Evolutionary conservation across 805 yeast genomes (phyloP).

Genomic region (Candida corydali): DNA sequence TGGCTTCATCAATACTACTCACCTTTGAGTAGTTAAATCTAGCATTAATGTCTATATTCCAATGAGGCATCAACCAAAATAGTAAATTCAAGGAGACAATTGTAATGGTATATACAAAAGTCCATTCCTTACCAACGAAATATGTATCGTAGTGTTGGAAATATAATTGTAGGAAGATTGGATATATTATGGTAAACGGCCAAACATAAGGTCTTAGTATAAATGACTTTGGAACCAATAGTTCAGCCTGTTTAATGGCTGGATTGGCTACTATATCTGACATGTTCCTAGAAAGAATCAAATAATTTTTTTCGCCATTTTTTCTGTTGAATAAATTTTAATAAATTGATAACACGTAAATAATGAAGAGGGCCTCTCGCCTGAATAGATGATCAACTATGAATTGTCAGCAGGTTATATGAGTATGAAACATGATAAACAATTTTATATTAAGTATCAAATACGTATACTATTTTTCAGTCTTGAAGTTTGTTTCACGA

Average conservation of each 20-base stretch:
- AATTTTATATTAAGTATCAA: no score
- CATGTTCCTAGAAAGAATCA: slow-evolving; percentile 16
- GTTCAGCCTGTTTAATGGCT: slow-evolving; percentile 65
- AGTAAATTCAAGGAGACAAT: slow-evolving; percentile 69
- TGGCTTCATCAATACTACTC: slow-evolving; percentile 53
- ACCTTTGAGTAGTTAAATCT: slow-evolving; percentile 64
- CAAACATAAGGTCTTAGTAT: slow-evolving; percentile 70
- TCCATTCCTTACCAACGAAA: slow-evolving; percentile 92
- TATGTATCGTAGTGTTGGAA: slow-evolving; percentile 67
- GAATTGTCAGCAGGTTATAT: no score
- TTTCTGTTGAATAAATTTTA: slow-evolving; percentile 1
- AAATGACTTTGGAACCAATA: slow-evolving; percentile 65
- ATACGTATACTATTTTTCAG: no score
- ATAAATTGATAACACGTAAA: slow-evolving; percentile 1
- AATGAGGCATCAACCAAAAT: slow-evolving; percentile 86
- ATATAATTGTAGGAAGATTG: slow-evolving; percentile 65
- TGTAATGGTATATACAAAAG: slow-evolving; percentile 78
- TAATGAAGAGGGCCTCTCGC: no score
- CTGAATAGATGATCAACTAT: no score
- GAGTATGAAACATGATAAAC: background rate
- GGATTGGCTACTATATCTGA: slow-evolving; percentile 61
- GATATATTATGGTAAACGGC: slow-evolving; percentile 79
- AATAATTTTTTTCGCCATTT: background rate
- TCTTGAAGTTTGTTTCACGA: no score
- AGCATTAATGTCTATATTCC: slow-evolving; percentile 75